Evolutionary conservation across 225 moss, liverwort and hornwort genomes (phyloP).

Genomic region (Polytrichum commune): DNA sequence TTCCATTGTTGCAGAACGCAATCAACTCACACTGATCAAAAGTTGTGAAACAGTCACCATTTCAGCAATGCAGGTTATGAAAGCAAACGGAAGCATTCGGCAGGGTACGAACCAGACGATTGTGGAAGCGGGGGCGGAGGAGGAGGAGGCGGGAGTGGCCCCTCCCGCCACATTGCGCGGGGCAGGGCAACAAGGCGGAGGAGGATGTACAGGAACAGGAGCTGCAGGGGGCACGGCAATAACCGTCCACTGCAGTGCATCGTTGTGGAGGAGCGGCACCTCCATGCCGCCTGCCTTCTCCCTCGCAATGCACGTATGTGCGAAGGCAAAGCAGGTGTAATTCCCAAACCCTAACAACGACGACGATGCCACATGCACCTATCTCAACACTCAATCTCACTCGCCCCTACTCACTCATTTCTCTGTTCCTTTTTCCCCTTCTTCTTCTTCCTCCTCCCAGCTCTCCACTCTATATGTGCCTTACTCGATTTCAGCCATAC

Average conservation of each 20-base stretch:
- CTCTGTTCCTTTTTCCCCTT: background rate
- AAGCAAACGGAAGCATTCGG: too few species aligned
- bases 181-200: constrained; percentile 27
- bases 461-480: too few species aligned
- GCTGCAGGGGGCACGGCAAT: constrained; percentile 35
- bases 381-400: too few species aligned
- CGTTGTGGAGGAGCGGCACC: constrained; percentile 50
- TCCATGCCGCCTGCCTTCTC: constrained; percentile 32
- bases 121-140: constrained; percentile 17
- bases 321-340: background rate
- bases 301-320: background rate
- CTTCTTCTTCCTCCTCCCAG: background rate
- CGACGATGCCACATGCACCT: too few species aligned
- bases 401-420: background rate
- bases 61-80: too few species aligned
- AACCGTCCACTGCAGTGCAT: constrained; percentile 45
- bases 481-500: too few species aligned
- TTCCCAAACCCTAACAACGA: too few species aligned
- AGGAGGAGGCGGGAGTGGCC: constrained; percentile 21
- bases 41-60: too few species aligned
- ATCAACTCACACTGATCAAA: too few species aligned
- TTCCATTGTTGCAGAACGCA: too few species aligned
- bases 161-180: constrained; percentile 52
- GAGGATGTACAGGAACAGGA: constrained; percentile 8
- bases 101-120: constrained; percentile 41